A percentile compares a stretch with the other conserved stretches of the same genome.
Evolutionary conservation across 23 red algal species (phyloP).

Genomic region (Gracilaria gracilis): DNA sequence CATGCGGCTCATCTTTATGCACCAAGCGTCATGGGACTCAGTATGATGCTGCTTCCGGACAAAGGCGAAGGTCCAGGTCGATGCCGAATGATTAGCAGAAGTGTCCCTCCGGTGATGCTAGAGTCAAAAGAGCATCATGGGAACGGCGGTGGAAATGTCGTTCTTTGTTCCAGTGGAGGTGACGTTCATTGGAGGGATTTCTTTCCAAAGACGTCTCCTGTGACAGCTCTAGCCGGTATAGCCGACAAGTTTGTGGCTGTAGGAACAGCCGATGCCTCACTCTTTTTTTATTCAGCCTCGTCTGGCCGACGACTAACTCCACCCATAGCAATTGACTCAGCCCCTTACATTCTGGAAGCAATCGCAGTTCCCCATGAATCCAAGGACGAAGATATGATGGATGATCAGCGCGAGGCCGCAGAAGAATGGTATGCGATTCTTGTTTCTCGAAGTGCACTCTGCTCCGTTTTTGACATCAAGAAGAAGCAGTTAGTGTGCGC

Average conservation of each 20-base stretch:
- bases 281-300: conserved; percentile 70
- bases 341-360: conserved; percentile 79
- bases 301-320: conserved; percentile 77
- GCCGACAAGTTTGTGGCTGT: conserved; percentile 58
- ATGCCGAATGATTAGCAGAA: conserved; percentile 70
- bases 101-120: conserved; percentile 54
- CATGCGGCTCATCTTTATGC: conserved; percentile 63
- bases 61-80: conserved; percentile 60
- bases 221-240: conserved; percentile 62
- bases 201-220: conserved; percentile 40
- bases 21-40: conserved; percentile 71
- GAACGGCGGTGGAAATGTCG: conserved; percentile 63
- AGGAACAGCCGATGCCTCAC: conserved; percentile 82
- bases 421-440: conserved; percentile 71
- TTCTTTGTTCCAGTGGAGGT: conserved; percentile 64
- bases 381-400: neutral
- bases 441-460: conserved; percentile 71
- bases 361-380: conserved; percentile 14
- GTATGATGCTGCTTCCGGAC: conserved; percentile 73
- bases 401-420: neutral
- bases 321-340: conserved; percentile 84
- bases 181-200: conserved; percentile 74
- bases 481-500: conserved; percentile 76
- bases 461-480: conserved; percentile 72
- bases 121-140: conserved; percentile 68